Percentiles rank a stretch among this genome's conserved stretches.
phyloP scores from a whole-genome alignment of 148 eudicot genomes.

The Vaccinium darrowii region DNA sequence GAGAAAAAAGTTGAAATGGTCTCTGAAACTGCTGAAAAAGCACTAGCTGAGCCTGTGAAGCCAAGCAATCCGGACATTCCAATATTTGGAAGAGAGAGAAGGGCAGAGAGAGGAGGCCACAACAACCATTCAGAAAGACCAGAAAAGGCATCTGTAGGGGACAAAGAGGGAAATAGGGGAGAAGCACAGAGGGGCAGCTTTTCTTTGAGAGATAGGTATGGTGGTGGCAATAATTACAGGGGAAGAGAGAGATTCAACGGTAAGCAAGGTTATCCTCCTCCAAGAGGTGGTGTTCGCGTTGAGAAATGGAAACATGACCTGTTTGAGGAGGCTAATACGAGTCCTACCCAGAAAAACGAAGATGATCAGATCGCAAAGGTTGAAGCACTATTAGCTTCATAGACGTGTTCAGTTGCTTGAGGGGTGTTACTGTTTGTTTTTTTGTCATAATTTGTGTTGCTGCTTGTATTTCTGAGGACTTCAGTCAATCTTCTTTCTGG shows the following conservation, averaged over 20 bases:
- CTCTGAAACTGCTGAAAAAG: slow-evolving; percentile 29
- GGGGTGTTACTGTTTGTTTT: background rate
- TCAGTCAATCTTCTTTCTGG: background rate
- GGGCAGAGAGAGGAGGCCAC: slow-evolving; percentile 44
- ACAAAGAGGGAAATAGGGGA: slow-evolving; percentile 33
- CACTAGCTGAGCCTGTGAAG: slow-evolving; percentile 34
- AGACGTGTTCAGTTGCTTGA: background rate
- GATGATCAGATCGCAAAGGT: slow-evolving; percentile 87
- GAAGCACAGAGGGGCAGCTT: slow-evolving; percentile 37
- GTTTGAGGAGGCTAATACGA: slow-evolving; percentile 65
- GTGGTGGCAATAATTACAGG: slow-evolving; percentile 32
- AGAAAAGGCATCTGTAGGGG: slow-evolving; percentile 37
- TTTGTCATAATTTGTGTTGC: background rate
- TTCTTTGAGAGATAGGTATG: slow-evolving; percentile 43
- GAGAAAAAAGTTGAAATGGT: slow-evolving; percentile 62
- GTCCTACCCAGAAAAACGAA: slow-evolving; percentile 64
- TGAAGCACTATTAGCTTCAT: slow-evolving; percentile 78
- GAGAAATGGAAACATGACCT: slow-evolving; percentile 98
- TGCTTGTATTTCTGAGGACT: background rate
- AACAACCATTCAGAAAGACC: slow-evolving; percentile 36
- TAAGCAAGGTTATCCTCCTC: slow-evolving; percentile 39
- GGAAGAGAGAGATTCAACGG: slow-evolving; percentile 50
- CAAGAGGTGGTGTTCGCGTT: slow-evolving; percentile 49
- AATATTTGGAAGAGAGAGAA: slow-evolving; percentile 29
- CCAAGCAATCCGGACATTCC: slow-evolving; percentile 24